These are phyloP conservation scores for Pouteria glomerata DNA, from an alignment of 148 eudicot genomes.

Conservation along the genomic window DNA sequence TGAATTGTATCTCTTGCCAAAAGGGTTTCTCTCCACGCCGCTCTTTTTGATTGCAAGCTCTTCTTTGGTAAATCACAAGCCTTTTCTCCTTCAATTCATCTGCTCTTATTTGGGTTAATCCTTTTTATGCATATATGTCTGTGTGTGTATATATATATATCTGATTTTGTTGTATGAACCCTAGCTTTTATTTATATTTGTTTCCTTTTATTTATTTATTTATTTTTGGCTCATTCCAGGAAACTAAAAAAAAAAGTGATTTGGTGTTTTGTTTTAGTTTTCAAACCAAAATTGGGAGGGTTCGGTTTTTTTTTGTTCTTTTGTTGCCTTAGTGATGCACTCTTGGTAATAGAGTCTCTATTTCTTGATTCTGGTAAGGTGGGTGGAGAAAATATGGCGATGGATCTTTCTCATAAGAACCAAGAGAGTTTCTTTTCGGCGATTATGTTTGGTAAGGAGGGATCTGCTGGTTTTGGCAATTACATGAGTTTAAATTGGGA, in stretches of 20 bases:
- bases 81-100: background rate
- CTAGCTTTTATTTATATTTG: background rate
- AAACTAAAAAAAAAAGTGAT: background rate
- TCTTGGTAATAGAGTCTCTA: background rate
- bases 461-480: slow-evolving; percentile 5
- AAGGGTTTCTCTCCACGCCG: background rate
- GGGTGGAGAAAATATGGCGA: slow-evolving; percentile 5
- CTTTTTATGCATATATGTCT: too few species aligned
- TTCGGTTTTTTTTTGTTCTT: too few species aligned
- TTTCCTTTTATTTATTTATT: too few species aligned
- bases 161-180: background rate
- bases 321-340: background rate
- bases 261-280: slow-evolving; percentile 7
- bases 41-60: background rate
- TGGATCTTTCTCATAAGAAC: too few species aligned
- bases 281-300: background rate
- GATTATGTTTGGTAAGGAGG: slow-evolving; percentile 4
- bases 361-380: slow-evolving; percentile 4
- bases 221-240: too few species aligned
- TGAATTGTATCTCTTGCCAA: background rate
- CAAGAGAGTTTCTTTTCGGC: slow-evolving; percentile 8
- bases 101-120: too few species aligned
- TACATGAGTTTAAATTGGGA: slow-evolving; percentile 1
- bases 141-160: too few species aligned
- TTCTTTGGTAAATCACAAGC: background rate